Evolutionary conservation across 1,284 basidiomycete genomes (phyloP).

Genomic region (Flammula alnicola): DNA sequence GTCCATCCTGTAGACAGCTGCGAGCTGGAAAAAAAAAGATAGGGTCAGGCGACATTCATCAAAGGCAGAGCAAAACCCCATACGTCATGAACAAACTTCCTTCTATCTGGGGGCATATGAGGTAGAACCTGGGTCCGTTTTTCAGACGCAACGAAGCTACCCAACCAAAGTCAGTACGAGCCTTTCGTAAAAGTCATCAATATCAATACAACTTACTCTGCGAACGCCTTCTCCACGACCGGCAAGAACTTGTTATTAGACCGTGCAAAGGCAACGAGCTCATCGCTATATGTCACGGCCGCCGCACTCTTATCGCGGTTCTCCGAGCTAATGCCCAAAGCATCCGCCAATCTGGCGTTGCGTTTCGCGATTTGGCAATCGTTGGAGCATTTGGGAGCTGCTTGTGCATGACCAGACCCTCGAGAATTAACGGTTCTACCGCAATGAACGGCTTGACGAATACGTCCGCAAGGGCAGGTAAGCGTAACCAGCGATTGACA

Average conservation of each 20-base stretch:
- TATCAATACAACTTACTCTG: constrained; percentile 58
- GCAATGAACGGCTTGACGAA: constrained; percentile 74
- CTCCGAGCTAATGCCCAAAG: constrained; percentile 76
- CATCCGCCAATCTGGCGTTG: constrained; percentile 86
- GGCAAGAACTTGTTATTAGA: constrained; percentile 70
- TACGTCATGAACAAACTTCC: constrained; percentile 81
- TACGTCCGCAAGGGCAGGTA: constrained; percentile 81
- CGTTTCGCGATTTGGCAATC: constrained; percentile 85
- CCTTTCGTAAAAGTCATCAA: neutral
- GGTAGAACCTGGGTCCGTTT: constrained; percentile 78
- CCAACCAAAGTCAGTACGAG: constrained; percentile 4
- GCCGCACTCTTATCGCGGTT: constrained; percentile 30
- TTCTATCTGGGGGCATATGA: constrained; percentile 77
- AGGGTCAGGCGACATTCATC: constrained; percentile 1
- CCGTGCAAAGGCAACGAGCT: constrained; percentile 63
- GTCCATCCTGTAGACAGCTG: constrained; percentile 79
- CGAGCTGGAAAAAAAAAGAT: constrained; percentile 50
- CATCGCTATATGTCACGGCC: constrained; percentile 59
- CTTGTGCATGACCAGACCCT: constrained; percentile 40
- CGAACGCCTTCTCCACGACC: constrained; percentile 79
- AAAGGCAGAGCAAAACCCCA: constrained; percentile 29
- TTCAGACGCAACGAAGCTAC: constrained; percentile 70
- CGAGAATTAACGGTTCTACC: constrained; percentile 59
- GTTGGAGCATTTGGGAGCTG: constrained; percentile 70
- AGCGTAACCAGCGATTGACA: constrained; percentile 71